phyloP scores from a whole-genome alignment of 225 moss, liverwort and hornwort genomes.

The Polytrichum commune region DNA sequence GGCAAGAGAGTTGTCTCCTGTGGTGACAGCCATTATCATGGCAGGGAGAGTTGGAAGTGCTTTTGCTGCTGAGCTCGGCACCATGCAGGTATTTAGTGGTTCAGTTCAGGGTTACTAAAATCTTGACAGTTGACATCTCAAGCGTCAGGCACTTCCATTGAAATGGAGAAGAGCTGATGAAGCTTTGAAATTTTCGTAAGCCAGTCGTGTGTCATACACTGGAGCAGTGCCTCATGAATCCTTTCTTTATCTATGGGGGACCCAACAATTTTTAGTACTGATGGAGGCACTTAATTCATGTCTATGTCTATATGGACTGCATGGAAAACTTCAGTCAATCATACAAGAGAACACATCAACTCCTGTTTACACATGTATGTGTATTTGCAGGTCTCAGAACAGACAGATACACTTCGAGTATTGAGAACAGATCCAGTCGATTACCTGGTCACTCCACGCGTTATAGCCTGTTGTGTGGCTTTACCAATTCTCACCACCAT shows the following conservation, averaged over 20 bases:
- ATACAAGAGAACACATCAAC: too few relatives aligned
- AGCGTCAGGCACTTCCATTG: too few relatives aligned
- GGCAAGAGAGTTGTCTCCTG: slow-evolving; percentile 92
- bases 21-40: slow-evolving; percentile 97
- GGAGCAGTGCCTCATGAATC: too few relatives aligned
- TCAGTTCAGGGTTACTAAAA: background rate
- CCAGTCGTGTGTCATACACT: too few relatives aligned
- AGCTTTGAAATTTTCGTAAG: too few relatives aligned
- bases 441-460: slow-evolving; percentile 93
- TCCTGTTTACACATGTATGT: background rate
- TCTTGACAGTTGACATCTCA: background rate
- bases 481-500: slow-evolving; percentile 92
- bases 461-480: slow-evolving; percentile 94
- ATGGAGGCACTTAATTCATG: too few relatives aligned
- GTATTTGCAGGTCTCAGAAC: slow-evolving; percentile 85
- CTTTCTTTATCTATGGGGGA: too few relatives aligned
- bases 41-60: slow-evolving; percentile 99
- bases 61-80: slow-evolving; percentile 99
- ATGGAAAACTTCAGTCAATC: too few relatives aligned
- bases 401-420: slow-evolving; percentile 95
- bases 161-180: too few relatives aligned
- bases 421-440: slow-evolving; percentile 94
- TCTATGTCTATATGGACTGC: too few relatives aligned
- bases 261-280: too few relatives aligned
- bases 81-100: slow-evolving; percentile 76